Base-by-base conservation (phyloP, 148 eudicot species). In the Rhododendron simsii region DNA sequence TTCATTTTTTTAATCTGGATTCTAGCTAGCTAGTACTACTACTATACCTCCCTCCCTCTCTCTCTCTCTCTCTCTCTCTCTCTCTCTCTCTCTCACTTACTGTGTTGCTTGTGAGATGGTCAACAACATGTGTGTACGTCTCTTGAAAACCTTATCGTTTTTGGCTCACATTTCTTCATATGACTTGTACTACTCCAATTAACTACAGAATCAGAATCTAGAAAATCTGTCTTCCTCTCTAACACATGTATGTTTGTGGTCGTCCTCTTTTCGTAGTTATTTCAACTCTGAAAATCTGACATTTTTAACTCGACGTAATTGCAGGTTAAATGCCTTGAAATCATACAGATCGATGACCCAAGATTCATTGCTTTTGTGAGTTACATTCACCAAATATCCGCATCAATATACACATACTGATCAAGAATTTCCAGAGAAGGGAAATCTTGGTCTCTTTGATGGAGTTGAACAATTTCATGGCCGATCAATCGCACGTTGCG, bases 401-500 rank as follows among this genome's bases (percentile, higher is more conserved):
- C 4, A 51, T 51, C n/a, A 59, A 20, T 59, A 4, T 7, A 59
- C n/a, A 20, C 8, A 23, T 23, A 67, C 4, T 30, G 41, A 73
- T 33, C 80, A 51, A 48, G 11, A 20, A 28, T 47, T 13, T 12
- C 35, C 9, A 74, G 78, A 69, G 30, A 18, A 35, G 18, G 10
- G 44, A 77, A 82, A 9, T n/a, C 30, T 63, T 63, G 71, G 30
- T 20, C 18, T 65, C 13, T 86, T 76, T 39, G 86, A 88, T 88
- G 92, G 92, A 90, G 65, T 83, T 86, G 87, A 84, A 71, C 76
- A 88, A 87, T 81, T 88, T 90, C 18, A 83, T 87, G 84, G 35
- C 85, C 7, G 90, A 71, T 71, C 76, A 90, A 61, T 81, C 87
- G 2, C 92, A 91, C 57, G 88, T 89, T 12, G 90, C 92, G 0